phyloP scores from a whole-genome alignment of 441 rosid species.

The Gossypium trilobum region DNA sequence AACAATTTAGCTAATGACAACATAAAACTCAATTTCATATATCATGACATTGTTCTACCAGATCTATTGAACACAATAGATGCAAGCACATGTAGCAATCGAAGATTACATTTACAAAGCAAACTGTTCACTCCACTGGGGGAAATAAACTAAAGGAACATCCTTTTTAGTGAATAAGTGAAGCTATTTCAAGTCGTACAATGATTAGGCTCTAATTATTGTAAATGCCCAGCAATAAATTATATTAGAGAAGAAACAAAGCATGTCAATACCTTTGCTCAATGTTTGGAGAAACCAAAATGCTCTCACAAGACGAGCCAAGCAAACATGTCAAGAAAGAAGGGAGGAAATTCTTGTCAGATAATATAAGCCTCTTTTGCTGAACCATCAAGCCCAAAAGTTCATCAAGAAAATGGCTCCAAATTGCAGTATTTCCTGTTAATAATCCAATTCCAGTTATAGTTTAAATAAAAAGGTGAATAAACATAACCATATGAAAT shows the following conservation, averaged over 20 bases:
- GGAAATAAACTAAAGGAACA: neutral
- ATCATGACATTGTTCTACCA: neutral
- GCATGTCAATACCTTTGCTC: slow-evolving; percentile 53
- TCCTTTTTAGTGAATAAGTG: neutral
- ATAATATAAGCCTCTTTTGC: slow-evolving; percentile 66
- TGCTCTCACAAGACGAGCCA: slow-evolving; percentile 45
- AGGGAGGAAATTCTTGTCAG: slow-evolving; percentile 70
- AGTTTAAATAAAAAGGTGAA: slow-evolving; percentile 7
- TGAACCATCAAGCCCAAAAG: slow-evolving; percentile 69
- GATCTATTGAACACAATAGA: neutral
- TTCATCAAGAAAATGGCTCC: slow-evolving; percentile 62
- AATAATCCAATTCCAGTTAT: slow-evolving; percentile 19
- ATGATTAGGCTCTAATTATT: neutral
- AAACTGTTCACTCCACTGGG: neutral
- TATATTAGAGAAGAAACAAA: neutral
- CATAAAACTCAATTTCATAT: neutral
- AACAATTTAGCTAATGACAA: slow-evolving; percentile 2
- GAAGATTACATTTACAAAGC: neutral
- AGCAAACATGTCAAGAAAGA: slow-evolving; percentile 72
- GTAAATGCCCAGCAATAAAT: neutral
- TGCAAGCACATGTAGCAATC: neutral
- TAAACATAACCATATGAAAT: neutral
- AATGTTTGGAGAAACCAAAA: slow-evolving; percentile 59
- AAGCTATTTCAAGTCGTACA: neutral
- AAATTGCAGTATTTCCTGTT: slow-evolving; percentile 64